Percentiles rank a stretch among this genome's conserved stretches.
Conservation (phyloP, 139 green algal species). For the Yamagishiella unicocca region DNA sequence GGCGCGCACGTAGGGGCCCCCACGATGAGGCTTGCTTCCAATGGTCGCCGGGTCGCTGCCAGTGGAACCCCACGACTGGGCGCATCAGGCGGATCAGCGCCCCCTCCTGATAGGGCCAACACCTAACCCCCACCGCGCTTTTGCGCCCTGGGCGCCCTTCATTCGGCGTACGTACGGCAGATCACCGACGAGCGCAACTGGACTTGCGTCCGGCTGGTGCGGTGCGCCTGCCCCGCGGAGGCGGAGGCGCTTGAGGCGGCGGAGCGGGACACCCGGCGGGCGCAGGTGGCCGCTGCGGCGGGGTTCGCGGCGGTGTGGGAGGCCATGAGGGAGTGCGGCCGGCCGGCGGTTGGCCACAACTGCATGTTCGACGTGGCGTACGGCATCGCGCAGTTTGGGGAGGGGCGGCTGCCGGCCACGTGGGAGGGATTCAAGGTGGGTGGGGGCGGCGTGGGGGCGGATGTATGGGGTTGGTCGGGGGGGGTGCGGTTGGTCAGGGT, state of each 20-base stretch:
- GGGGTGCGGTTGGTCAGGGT: background rate
- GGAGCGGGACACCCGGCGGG: background rate
- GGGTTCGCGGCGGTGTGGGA: slow-evolving; percentile 72
- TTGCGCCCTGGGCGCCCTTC: too few relatives aligned
- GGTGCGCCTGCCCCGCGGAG: background rate
- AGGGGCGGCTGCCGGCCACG: slow-evolving; percentile 54
- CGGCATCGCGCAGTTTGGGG: slow-evolving; percentile 64
- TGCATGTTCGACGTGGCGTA: slow-evolving; percentile 75
- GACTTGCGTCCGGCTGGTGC: background rate
- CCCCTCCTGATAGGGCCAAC: too few relatives aligned
- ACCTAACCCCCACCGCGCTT: too few relatives aligned
- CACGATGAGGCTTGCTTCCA: too few relatives aligned
- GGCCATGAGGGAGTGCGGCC: slow-evolving; percentile 60
- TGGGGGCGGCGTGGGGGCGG: background rate
- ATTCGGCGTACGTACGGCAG: too few relatives aligned
- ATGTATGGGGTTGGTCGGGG: background rate
- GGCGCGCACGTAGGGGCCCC: too few relatives aligned
- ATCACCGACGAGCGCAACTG: background rate
- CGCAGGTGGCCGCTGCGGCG: slow-evolving; percentile 16
- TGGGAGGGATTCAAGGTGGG: slow-evolving; percentile 60
- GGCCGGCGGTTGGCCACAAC: slow-evolving; percentile 77
- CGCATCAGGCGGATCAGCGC: too few relatives aligned
- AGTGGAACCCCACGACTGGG: too few relatives aligned
- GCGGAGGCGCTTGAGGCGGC: slow-evolving; percentile 23
- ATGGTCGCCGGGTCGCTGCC: too few relatives aligned